phyloP scores from a whole-genome alignment of 1,284 basidiomycete genomes.

The Cerioporus squamosus region DNA sequence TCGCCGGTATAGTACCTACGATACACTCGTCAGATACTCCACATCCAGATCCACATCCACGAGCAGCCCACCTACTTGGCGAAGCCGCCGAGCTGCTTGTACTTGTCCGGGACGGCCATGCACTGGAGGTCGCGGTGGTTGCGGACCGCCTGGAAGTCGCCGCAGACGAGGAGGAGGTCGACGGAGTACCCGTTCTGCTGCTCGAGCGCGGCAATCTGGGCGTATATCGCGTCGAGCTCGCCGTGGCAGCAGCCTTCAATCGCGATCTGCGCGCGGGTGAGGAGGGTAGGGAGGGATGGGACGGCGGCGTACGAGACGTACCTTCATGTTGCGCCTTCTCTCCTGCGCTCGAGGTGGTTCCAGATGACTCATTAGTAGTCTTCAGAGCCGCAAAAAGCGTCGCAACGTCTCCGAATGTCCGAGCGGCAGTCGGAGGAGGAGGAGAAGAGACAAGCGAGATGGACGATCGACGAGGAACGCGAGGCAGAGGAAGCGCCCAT shows the following conservation, averaged over 20 bases:
- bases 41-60: neutral
- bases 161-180: slow-evolving; percentile 89
- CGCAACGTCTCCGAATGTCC: too few species aligned
- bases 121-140: slow-evolving; percentile 87
- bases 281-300: neutral
- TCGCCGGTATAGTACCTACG: slow-evolving; percentile 84
- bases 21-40: too few species aligned
- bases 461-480: neutral
- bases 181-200: slow-evolving; percentile 65
- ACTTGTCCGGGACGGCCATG: slow-evolving; percentile 93
- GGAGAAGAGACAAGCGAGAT: too few species aligned
- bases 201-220: slow-evolving; percentile 73
- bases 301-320: too few species aligned
- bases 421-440: too few species aligned
- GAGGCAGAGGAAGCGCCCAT: slow-evolving; percentile 5
- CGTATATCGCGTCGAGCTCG: slow-evolving; percentile 85
- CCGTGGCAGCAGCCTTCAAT: slow-evolving; percentile 95
- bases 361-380: too few species aligned
- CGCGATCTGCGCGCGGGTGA: slow-evolving; percentile 22
- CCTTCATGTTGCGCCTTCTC: slow-evolving; percentile 12
- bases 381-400: too few species aligned
- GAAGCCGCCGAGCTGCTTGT: slow-evolving; percentile 84
- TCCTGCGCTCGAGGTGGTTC: too few species aligned
- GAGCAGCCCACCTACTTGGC: slow-evolving; percentile 62
- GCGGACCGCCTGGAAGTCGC: slow-evolving; percentile 95